Base-by-base conservation (phyloP, 176 grass and related monocot genomes). In the Zoysia japonica region DNA sequence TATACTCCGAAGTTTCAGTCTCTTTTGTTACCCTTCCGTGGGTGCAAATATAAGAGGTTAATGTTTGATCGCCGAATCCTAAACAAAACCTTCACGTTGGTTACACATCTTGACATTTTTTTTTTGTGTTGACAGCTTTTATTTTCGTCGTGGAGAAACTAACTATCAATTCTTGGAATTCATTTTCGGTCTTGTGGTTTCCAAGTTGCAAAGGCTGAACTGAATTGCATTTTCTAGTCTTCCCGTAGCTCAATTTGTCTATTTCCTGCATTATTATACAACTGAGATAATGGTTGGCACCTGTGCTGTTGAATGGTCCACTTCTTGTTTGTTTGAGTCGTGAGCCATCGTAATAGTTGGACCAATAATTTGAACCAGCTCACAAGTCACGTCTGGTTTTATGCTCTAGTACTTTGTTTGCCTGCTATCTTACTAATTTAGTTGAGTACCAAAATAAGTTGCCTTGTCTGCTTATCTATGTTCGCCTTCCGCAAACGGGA, bases 291-390 rank as follows among this genome's bases (percentile, higher is more conserved):
- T 81, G 39, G 52, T 2, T 46, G 5, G 19, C 38, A 62, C 19
- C 14, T 19, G 12, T 69, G 65, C 72, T 51, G 72, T 35, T 79
- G 46, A 35, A 77, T n/a, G 41, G 13, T 67, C 43, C 61, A 16
- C 19, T 52, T 66, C 37, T 46, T 49, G 35, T 67, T 51, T 51
- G 12, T 57, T n/a, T 67, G 3, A 11, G 35, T 52, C 55, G 10
- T 55, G 11, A 17, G 15, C n/a, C 70, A 48, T 53, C 11, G 44
- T 50, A 67, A 51, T 44, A 40, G 51, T 43, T 6, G 17, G 46
- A 6, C 56, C 13, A 45, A 69, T 67, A 51, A 54, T 70, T 86
- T 45, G 48, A n/a, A 52, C 9, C 38, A n/a, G 16, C 13, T 55
- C 47, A 72, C 47, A 7, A 28, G 28, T 28, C 28, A 28, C 28